Percentiles rank a stretch among this genome's conserved stretches.
These are phyloP conservation scores for Agaricus bisporus DNA, from an alignment of 768 basidiomycete genomes.

Conservation along the genomic window DNA sequence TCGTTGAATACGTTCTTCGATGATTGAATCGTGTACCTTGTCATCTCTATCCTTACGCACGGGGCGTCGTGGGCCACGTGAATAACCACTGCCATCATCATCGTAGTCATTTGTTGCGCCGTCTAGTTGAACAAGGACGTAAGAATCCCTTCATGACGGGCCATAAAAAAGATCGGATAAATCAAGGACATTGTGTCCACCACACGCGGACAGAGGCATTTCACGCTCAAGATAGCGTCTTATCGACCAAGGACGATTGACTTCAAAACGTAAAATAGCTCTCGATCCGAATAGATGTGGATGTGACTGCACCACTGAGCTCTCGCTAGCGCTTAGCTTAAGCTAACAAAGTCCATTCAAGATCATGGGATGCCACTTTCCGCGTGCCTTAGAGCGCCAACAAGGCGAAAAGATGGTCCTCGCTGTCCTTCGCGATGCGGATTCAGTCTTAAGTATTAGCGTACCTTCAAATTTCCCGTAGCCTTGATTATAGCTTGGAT, in stretches of 20 bases:
- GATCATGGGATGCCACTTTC: conserved; percentile 27
- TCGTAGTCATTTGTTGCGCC: conserved; percentile 51
- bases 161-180: conserved; percentile 32
- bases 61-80: conserved; percentile 35
- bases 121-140: conserved; percentile 57
- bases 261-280: conserved; percentile 11
- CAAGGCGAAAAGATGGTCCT: conserved; percentile 22
- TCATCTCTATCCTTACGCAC: conserved; percentile 77
- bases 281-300: conserved; percentile 5
- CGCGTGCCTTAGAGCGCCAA: conserved; percentile 48
- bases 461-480: conserved; percentile 78
- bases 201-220: conserved; percentile 30
- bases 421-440: conserved; percentile 36
- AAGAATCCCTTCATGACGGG: conserved; percentile 35
- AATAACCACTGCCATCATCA: conserved; percentile 40
- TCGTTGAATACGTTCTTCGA: conserved; percentile 89
- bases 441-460: conserved; percentile 67
- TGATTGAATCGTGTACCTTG: conserved; percentile 85
- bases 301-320: conserved; percentile 21
- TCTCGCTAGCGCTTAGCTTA: conserved; percentile 43
- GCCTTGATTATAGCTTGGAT: conserved; percentile 55
- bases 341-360: conserved; percentile 29
- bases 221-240: conserved; percentile 25
- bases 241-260: conserved; percentile 13
- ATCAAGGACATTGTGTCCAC: conserved; percentile 41